Percentiles rank a stretch among this genome's conserved stretches.
Evolutionary conservation across 1,139 yeast species (phyloP).

Genomic region (Scheffersomyces titani): DNA sequence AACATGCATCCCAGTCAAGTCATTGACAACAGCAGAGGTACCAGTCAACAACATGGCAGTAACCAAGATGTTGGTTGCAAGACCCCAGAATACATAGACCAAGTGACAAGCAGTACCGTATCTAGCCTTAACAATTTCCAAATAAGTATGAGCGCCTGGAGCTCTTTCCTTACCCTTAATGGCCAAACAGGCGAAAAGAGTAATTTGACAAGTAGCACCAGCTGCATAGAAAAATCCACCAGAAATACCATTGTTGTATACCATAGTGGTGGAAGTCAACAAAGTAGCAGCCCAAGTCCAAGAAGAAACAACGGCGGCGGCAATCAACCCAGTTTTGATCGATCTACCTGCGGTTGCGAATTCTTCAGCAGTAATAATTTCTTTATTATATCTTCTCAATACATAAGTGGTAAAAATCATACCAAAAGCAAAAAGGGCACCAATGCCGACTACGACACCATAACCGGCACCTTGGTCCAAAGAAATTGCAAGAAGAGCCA

Average conservation of each 20-base stretch:
- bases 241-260: slow-evolving; percentile 73
- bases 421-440: slow-evolving; percentile 75
- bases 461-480: slow-evolving; percentile 85
- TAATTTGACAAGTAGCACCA: slow-evolving; percentile 75
- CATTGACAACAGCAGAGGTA: slow-evolving; percentile 77
- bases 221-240: slow-evolving; percentile 78
- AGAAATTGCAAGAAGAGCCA: slow-evolving; percentile 18
- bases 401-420: slow-evolving; percentile 76
- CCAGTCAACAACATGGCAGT: slow-evolving; percentile 88
- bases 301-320: slow-evolving; percentile 85
- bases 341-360: slow-evolving; percentile 87
- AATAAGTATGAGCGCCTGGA: slow-evolving; percentile 75
- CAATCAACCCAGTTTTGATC: slow-evolving; percentile 77
- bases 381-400: slow-evolving; percentile 73
- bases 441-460: slow-evolving; percentile 86
- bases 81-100: slow-evolving; percentile 73
- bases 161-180: slow-evolving; percentile 73
- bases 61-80: slow-evolving; percentile 84
- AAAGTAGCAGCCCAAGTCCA: slow-evolving; percentile 97
- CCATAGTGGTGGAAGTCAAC: slow-evolving; percentile 74
- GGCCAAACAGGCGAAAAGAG: slow-evolving; percentile 71
- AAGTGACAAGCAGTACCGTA: slow-evolving; percentile 72
- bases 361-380: slow-evolving; percentile 85
- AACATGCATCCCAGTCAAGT: slow-evolving; percentile 79
- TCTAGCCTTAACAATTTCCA: slow-evolving; percentile 67